phyloP scores from a whole-genome alignment of 768 basidiomycete species.

The Megacollybia marginata region DNA sequence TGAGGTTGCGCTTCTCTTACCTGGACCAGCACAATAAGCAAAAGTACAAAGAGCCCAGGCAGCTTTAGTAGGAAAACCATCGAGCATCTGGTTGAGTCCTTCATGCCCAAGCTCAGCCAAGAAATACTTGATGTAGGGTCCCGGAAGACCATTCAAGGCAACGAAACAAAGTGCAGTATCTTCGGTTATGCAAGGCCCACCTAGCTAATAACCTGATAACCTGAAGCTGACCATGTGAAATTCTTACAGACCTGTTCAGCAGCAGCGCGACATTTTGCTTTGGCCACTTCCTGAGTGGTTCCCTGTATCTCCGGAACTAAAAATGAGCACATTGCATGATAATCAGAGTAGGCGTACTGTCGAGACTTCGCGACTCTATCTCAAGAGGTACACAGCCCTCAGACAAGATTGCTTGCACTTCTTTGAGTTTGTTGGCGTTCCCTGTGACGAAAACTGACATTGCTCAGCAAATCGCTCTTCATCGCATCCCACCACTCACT shows the following conservation, averaged over 20 bases:
- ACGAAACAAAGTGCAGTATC: constrained; percentile 93
- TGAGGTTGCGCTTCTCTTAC: constrained; percentile 13
- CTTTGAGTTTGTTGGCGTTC: constrained; percentile 86
- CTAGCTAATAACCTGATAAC: constrained; percentile 24
- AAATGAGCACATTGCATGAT: neutral
- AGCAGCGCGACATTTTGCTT: constrained; percentile 78
- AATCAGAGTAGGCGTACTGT: constrained; percentile 44
- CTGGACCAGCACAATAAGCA: constrained; percentile 85
- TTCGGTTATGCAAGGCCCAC: constrained; percentile 62
- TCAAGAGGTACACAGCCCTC: constrained; percentile 58
- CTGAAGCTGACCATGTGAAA: neutral
- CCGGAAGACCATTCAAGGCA: constrained; percentile 86
- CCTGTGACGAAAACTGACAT: constrained; percentile 85
- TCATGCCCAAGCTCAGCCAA: constrained; percentile 77
- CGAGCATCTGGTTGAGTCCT: constrained; percentile 82
- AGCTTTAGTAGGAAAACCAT: constrained; percentile 63
- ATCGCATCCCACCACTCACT: no score
- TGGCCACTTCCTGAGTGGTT: constrained; percentile 83
- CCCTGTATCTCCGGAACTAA: constrained; percentile 94
- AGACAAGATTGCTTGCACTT: constrained; percentile 79
- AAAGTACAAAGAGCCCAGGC: constrained; percentile 96
- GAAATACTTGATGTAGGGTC: constrained; percentile 97
- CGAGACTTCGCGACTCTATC: constrained; percentile 71
- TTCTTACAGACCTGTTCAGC: constrained; percentile 56
- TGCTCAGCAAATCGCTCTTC: no score